Conservation (phyloP, 2,329 filamentous ascomycete genomes). For the Cryphonectria parasitica region DNA sequence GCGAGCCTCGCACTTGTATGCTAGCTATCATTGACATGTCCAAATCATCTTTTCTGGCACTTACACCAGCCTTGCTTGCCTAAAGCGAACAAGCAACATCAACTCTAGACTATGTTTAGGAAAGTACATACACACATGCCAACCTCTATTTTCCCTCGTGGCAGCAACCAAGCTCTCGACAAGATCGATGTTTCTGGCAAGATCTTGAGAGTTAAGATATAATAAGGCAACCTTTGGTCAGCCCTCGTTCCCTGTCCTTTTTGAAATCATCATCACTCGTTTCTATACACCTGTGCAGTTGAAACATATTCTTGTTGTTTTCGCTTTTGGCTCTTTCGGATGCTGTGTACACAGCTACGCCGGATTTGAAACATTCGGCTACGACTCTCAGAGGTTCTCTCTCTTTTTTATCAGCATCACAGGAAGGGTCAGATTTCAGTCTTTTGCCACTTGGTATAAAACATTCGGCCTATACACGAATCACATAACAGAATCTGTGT, state of each 20-base stretch:
- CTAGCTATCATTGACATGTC: neutral
- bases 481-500: neutral
- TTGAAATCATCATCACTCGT: neutral
- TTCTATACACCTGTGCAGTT: neutral
- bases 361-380: neutral
- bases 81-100: neutral
- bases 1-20: neutral
- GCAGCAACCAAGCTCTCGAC: neutral
- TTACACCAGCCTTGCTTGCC: neutral
- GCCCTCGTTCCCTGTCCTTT: neutral
- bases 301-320: neutral
- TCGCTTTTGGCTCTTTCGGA: neutral
- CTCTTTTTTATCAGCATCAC: too few relatives aligned
- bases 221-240: neutral
- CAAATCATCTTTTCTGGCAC: neutral
- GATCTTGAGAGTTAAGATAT: neutral
- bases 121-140: neutral
- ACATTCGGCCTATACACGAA: too few relatives aligned
- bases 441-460: too few relatives aligned
- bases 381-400: too few relatives aligned
- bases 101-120: neutral
- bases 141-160: neutral
- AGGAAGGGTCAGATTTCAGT: too few relatives aligned
- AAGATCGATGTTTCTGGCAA: neutral
- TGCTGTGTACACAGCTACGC: neutral